phyloP scores from a whole-genome alignment of 129 eudicot species.

The Lactuca saligna region DNA sequence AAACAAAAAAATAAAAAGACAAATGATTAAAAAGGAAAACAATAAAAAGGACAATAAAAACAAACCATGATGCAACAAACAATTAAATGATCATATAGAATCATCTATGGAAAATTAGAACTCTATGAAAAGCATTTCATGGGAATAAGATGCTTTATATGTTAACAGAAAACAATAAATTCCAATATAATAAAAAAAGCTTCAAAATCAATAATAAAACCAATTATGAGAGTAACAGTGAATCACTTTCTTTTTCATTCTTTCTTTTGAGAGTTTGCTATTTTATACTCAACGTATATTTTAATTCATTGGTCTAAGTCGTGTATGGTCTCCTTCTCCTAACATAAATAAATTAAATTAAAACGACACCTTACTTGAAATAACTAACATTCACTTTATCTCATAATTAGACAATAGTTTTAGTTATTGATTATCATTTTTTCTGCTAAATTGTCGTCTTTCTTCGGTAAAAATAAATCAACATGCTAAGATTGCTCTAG shows the following conservation, averaged over 20 bases:
- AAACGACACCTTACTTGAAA: neutral
- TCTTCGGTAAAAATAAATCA: too few species aligned
- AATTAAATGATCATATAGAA: too few species aligned
- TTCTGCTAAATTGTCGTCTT: too few species aligned
- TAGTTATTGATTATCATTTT: neutral
- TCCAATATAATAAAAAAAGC: neutral
- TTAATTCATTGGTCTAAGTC: neutral
- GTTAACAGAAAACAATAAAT: neutral
- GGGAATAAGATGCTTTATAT: conserved; percentile 31
- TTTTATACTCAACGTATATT: neutral
- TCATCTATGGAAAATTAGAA: too few species aligned
- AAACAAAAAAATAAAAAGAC: too few species aligned
- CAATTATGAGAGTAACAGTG: too few species aligned
- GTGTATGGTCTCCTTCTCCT: neutral
- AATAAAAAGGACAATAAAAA: too few species aligned
- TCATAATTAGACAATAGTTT: neutral
- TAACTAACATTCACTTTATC: neutral
- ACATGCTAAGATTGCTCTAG: neutral
- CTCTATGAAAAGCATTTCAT: conserved; percentile 3
- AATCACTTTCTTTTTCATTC: too few species aligned
- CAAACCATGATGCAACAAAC: too few species aligned
- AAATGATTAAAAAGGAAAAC: too few species aligned
- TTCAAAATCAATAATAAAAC: too few species aligned
- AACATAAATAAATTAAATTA: neutral
- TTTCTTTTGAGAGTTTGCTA: neutral